Conservation (phyloP, 2,329 filamentous ascomycete genomes). For the Chaetomiaceae sp. region DNA sequence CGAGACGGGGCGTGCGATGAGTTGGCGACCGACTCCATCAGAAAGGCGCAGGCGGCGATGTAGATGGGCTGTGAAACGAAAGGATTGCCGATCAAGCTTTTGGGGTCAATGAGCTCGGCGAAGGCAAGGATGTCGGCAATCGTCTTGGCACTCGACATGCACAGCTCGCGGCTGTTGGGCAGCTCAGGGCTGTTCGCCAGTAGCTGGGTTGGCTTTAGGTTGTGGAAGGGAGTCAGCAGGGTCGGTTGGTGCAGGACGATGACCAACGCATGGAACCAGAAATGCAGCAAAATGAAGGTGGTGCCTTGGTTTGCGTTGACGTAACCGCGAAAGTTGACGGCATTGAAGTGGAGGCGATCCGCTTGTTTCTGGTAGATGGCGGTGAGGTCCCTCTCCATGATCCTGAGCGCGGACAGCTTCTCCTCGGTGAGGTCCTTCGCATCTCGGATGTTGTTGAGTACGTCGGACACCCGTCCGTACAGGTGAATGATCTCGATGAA, state of each 20-base stretch:
- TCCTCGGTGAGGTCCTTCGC: constrained; percentile 68
- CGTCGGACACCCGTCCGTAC: constrained; percentile 76
- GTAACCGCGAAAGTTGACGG: constrained; percentile 79
- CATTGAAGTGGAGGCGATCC: constrained; percentile 71
- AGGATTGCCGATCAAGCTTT: constrained; percentile 80
- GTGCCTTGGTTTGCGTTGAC: constrained; percentile 75
- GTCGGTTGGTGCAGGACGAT: constrained; percentile 81
- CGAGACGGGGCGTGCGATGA: constrained; percentile 61
- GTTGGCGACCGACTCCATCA: constrained; percentile 72
- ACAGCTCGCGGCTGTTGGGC: constrained; percentile 67
- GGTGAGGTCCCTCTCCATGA: constrained; percentile 78
- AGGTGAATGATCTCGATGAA: constrained; percentile 80
- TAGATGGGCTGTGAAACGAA: constrained; percentile 90
- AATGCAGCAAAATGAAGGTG: constrained; percentile 79
- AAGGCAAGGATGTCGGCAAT: constrained; percentile 86
- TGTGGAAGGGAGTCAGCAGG: constrained; percentile 68
- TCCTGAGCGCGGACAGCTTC: constrained; percentile 62
- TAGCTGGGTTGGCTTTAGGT: constrained; percentile 55
- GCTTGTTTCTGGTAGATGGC: constrained; percentile 67
- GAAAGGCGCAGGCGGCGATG: constrained; percentile 81
- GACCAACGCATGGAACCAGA: constrained; percentile 84
- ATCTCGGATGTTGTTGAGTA: constrained; percentile 74
- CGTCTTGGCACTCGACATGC: constrained; percentile 86
- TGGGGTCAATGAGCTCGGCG: constrained; percentile 76
- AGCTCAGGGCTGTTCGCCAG: constrained; percentile 73